phyloP scores from a whole-genome alignment of 257 asterid species.

The Gentiana dahurica region DNA sequence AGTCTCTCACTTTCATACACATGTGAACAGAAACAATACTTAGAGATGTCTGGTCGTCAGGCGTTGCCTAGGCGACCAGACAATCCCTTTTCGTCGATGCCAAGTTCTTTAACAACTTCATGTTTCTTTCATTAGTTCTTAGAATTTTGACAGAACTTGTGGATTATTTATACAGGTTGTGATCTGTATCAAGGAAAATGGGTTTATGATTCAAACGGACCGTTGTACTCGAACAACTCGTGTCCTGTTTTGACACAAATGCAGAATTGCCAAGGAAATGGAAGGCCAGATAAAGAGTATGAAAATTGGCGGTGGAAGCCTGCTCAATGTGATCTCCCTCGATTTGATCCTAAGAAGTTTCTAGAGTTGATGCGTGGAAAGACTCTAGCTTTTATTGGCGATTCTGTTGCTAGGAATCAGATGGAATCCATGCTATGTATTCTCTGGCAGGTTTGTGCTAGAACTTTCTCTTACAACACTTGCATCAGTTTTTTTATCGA shows the following conservation, averaged over 20 bases:
- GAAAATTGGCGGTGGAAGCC: constrained; percentile 98
- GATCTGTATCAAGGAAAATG: constrained; percentile 78
- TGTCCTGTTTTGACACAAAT: constrained; percentile 79
- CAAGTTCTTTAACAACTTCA: too few relatives aligned
- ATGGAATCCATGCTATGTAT: constrained; percentile 91
- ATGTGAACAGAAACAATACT: too few relatives aligned
- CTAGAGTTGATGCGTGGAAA: constrained; percentile 87
- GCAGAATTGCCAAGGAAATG: constrained; percentile 97
- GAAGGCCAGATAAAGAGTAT: constrained; percentile 87
- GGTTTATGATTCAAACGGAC: constrained; percentile 60
- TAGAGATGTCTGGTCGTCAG: too few relatives aligned
- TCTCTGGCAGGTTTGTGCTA: constrained; percentile 75
- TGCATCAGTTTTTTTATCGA: background rate
- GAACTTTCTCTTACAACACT: background rate
- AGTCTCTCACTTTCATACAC: too few relatives aligned
- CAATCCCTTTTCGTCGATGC: too few relatives aligned
- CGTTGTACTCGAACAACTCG: constrained; percentile 71
- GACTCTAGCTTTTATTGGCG: constrained; percentile 91
- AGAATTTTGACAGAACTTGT: background rate
- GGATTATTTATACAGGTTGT: constrained; percentile 44
- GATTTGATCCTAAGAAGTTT: constrained; percentile 61
- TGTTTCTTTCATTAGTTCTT: background rate
- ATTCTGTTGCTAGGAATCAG: constrained; percentile 96
- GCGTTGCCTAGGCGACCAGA: too few relatives aligned
- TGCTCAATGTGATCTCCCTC: constrained; percentile 61